Evolutionary conservation across 805 yeast species (phyloP), one percentile per base, ranked within the genome.

Genomic region (Candida saitoana): DNA sequence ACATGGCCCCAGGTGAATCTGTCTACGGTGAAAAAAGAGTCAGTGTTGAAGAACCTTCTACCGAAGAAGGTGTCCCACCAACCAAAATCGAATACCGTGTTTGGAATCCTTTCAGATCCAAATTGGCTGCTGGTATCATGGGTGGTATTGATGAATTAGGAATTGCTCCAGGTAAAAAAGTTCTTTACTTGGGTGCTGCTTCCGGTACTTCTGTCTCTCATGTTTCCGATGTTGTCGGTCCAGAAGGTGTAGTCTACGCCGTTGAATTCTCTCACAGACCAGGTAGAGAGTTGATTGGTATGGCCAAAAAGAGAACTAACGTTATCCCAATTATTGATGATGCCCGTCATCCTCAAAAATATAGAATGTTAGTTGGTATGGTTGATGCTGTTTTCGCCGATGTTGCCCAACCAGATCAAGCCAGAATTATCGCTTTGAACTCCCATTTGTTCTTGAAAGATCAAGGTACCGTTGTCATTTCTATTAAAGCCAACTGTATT

Each of bases 291-390:
- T 80, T 93, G 73, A 91, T 93, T 62, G 87, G 95, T 61, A 93
- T 93, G 99, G 99, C 99, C 66, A 93, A 91, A 82, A 93, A 93
- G 95, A 87, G 99, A 81, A 98, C 99, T 52, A 93, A 93, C 65
- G 95, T 93, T 45, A 88, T 93, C 55, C 99, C 99, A 61, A 93
- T 93, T 70, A 90, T 93, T 67, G 99, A 93, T 74, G 99, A 93
- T 75, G 99, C 99, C 51, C 90, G 99, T 79, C 99, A 93, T 75
- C 99, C 99, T 63, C 99, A 93, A 70, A 93, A 93, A 74, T 93
- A 93, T 84, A 84, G 99, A 78, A 93, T 93, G 99, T 80, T 93
- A 59, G 77, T 93, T 50, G 96, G 97, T 61, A 93, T 93, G 99
- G 99, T 93, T 53, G 99, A 93, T 71, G 87, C 82, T 65, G 98